Evolutionary conservation across 2,329 filamentous ascomycete genomes (phyloP).

Genomic region (Fusarium fracticaudum): DNA sequence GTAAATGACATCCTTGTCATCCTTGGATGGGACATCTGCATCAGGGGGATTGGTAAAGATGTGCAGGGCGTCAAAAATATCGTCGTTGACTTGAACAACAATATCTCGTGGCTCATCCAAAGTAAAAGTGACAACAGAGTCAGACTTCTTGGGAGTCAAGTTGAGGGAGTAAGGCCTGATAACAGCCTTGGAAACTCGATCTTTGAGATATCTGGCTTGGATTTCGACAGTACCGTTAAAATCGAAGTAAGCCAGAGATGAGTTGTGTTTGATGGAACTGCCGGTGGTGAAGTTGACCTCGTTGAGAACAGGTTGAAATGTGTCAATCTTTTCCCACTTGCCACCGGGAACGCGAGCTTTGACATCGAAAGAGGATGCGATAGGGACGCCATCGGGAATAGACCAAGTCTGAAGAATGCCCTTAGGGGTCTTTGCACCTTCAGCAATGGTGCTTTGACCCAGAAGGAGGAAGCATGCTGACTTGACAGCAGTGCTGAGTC

Average conservation of each 20-base stretch:
- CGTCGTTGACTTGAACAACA: background rate
- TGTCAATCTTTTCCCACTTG: background rate
- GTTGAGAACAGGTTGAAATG: background rate
- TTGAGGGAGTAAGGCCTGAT: background rate
- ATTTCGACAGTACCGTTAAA: background rate
- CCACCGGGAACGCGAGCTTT: background rate
- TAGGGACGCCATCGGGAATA: background rate
- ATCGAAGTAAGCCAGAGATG: background rate
- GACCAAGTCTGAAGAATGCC: background rate
- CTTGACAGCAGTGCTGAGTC: background rate
- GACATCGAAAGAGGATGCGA: background rate
- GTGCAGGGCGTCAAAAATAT: background rate
- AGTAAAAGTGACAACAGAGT: accelerated
- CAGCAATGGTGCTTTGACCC: background rate
- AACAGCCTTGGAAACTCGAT: background rate
- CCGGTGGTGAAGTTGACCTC: background rate
- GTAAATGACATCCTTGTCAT: accelerated
- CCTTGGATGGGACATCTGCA: accelerated
- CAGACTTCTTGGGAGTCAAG: background rate
- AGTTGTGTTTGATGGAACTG: background rate
- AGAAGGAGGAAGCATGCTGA: background rate
- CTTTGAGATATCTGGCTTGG: background rate
- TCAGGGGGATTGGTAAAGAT: background rate
- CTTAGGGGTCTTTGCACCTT: accelerated
- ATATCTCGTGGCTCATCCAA: background rate